Evolutionary conservation across 225 moss, liverwort and hornwort species (phyloP).

Genomic region (Pseudisothecium myosuroides): DNA sequence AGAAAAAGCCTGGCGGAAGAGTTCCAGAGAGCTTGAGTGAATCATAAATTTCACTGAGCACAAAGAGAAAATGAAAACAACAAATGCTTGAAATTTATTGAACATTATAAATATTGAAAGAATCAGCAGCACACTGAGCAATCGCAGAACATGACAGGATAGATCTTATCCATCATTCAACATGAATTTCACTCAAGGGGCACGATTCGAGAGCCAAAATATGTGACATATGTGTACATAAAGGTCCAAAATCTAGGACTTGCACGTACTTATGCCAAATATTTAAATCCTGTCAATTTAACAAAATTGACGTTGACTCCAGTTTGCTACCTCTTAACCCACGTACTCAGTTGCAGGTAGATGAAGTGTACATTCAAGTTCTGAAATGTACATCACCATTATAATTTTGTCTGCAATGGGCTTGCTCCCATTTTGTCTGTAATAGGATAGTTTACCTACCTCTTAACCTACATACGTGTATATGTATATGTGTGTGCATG

Average conservation of each 20-base stretch:
- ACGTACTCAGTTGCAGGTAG: not conserved
- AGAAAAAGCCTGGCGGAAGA: not conserved
- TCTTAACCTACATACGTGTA: too few relatives aligned
- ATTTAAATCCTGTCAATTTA: not conserved
- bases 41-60: rapidly evolving
- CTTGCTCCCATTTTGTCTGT: too few relatives aligned
- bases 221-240: not conserved
- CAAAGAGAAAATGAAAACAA: not conserved
- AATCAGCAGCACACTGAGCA: not conserved
- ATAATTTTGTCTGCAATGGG: too few relatives aligned
- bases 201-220: not conserved
- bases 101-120: not conserved
- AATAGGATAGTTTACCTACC: too few relatives aligned
- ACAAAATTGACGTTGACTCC: not conserved
- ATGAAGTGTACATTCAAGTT: not conserved
- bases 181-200: rapidly evolving
- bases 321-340: not conserved
- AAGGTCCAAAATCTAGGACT: not conserved
- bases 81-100: not conserved
- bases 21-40: not conserved
- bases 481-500: too few relatives aligned
- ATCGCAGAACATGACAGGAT: not conserved
- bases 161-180: not conserved
- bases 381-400: too few relatives aligned
- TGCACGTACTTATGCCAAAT: not conserved